Conservation (phyloP, 2,329 filamentous ascomycete genomes). For the Atkinsonella hypoxylon region DNA sequence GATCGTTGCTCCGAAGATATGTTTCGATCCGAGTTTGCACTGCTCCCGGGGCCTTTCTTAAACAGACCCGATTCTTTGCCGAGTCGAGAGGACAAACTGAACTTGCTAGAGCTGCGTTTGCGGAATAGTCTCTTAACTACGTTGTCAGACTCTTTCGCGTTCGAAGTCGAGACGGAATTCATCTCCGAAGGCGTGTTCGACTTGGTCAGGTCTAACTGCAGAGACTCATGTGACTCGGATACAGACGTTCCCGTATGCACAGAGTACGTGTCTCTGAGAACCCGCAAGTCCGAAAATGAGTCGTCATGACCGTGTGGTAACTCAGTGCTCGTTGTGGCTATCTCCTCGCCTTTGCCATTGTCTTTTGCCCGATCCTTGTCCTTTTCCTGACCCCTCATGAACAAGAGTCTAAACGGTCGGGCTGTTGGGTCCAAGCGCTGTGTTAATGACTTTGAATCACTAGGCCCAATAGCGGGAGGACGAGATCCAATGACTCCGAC, state of each 20-base stretch:
- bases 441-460: constrained; percentile 30
- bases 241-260: constrained; percentile 46
- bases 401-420: constrained; percentile 72
- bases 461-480: constrained; percentile 30
- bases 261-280: constrained; percentile 44
- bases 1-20: constrained; percentile 40
- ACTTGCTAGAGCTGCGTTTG: constrained; percentile 55
- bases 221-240: constrained; percentile 48
- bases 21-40: constrained; percentile 45
- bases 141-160: constrained; percentile 40
- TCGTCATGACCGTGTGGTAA: constrained; percentile 27
- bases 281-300: constrained; percentile 39
- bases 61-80: constrained; percentile 43
- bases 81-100: constrained; percentile 45
- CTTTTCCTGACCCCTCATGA: constrained; percentile 28
- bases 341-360: constrained; percentile 26
- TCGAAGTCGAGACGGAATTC: constrained; percentile 25
- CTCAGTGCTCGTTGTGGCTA: constrained; percentile 27
- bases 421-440: constrained; percentile 75
- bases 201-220: constrained; percentile 40
- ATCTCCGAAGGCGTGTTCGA: constrained; percentile 48
- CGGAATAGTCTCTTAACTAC: constrained; percentile 49
- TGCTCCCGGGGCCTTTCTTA: constrained; percentile 47
- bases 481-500: constrained; percentile 71
- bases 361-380: constrained; percentile 23